Percentiles rank a stretch among this genome's conserved stretches.
phyloP scores from a whole-genome alignment of 106 monocot genomes.

The Allium sativum region DNA sequence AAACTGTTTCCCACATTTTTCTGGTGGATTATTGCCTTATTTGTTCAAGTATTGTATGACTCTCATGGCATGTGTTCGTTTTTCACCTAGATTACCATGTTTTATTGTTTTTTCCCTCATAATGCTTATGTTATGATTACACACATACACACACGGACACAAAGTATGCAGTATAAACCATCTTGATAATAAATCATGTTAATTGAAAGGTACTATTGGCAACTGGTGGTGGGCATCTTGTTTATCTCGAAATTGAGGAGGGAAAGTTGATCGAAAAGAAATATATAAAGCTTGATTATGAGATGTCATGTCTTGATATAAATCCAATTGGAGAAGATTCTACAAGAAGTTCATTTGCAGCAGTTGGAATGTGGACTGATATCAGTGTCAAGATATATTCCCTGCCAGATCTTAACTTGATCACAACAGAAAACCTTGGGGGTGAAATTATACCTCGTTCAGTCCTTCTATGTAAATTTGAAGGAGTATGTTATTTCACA shows the following conservation, averaged over 20 bases:
- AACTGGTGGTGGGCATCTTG: slow-evolving; percentile 90
- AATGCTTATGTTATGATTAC: too few species aligned
- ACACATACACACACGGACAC: too few species aligned
- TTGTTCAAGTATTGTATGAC: too few species aligned
- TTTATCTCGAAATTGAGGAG: slow-evolving; percentile 77
- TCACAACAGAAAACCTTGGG: slow-evolving; percentile 74
- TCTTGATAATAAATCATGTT: not conserved
- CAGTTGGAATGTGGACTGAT: slow-evolving; percentile 99
- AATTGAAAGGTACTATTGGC: slow-evolving; percentile 75
- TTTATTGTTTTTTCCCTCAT: too few species aligned
- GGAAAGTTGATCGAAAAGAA: slow-evolving; percentile 73
- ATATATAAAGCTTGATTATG: slow-evolving; percentile 76
- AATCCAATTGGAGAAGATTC: slow-evolving; percentile 81
- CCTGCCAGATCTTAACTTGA: slow-evolving; percentile 61
- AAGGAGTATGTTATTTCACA: slow-evolving; percentile 59
- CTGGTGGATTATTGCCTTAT: too few species aligned
- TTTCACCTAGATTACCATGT: too few species aligned
- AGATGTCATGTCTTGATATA: slow-evolving; percentile 94
- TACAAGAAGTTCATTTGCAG: slow-evolving; percentile 54
- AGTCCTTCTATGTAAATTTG: slow-evolving; percentile 83
- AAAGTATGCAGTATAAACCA: too few species aligned
- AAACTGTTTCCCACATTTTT: too few species aligned
- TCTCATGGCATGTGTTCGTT: too few species aligned
- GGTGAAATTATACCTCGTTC: slow-evolving; percentile 98
- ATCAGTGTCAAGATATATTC: slow-evolving; percentile 89